Base-by-base conservation (phyloP, 1,284 basidiomycete genomes). In the Rugiboletus extremiorientalis region DNA sequence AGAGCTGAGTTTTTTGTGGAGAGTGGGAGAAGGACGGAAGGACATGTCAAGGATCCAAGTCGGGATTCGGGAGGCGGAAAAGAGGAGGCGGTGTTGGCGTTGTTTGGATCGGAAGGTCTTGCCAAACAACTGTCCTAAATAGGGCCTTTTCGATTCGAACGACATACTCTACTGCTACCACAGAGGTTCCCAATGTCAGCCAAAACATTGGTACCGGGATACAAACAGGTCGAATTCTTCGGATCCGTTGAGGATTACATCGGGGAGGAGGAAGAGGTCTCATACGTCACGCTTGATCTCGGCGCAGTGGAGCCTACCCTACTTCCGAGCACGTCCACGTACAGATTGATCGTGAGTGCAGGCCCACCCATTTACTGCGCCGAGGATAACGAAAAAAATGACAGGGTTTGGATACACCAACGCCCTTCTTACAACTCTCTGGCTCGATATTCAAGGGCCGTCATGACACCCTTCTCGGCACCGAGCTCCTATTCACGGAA, bases 341-440 rank as follows among this genome's bases (percentile, higher is more conserved):
- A 86, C 65, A 80, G 86, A 48, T 74, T 91, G n/a, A 86, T 91
- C 59, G 89, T 89, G 68, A 72, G 86, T 77, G 18, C 18, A 12
- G 36, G 18, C 33, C 34, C 11, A 20, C 7, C 18, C 6, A 5
- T 49, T 27, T 45, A 27, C 25, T 4, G 18, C 14, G 22, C 48
- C 38, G 48, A 62, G n/a, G 25, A 49, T 27, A 3, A 59, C 22
- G 11, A 33, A n/a, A 15, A 27, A 22, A 23, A 40, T 30, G 5
- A 22, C 61, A 91, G 89, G 89, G 89, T 3, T 71, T 92, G 20
- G 88, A 92, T 66, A 87, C 86, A 0, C 82, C 86, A 0, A 85
- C 83, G 0, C 89, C 89, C 0, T 90, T 83, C 63, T 69, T 92
- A 18, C 89, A 92, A 63, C 76, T 91, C 1, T 84, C 86, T 12